Percentiles rank a stretch among this genome's conserved stretches.
Conservation (phyloP, 306 rosid species). For the Trichosanthes truncata region DNA sequence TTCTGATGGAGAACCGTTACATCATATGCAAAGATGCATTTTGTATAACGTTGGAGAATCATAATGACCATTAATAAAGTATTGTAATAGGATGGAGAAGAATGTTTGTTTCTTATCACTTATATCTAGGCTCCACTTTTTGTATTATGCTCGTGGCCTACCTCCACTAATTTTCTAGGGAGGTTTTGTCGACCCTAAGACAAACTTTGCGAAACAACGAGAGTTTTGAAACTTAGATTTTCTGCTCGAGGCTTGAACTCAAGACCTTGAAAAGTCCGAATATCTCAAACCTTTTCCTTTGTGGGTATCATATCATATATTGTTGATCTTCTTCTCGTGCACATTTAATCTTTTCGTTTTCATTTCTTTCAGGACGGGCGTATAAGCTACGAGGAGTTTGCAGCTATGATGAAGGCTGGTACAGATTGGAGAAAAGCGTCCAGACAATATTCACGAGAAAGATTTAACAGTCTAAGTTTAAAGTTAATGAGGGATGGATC, state of each 20-base stretch:
- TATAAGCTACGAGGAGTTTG: slow-evolving; percentile 81
- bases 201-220: background rate
- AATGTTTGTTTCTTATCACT: background rate
- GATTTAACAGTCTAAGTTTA: slow-evolving; percentile 88
- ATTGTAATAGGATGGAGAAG: background rate
- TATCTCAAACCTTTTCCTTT: background rate
- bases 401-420: slow-evolving; percentile 94
- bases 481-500: slow-evolving; percentile 94
- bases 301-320: background rate
- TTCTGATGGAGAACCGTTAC: background rate
- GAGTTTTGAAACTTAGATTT: background rate
- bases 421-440: slow-evolving; percentile 99
- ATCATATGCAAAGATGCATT: background rate
- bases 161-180: background rate
- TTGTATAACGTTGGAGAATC: background rate
- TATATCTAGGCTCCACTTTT: background rate
- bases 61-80: background rate
- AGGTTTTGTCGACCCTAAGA: background rate
- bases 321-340: background rate
- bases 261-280: background rate
- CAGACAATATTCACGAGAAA: slow-evolving; percentile 89
- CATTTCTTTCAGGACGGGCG: slow-evolving; percentile 55
- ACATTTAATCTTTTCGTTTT: background rate
- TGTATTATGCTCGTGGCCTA: background rate
- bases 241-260: background rate